These are phyloP conservation scores for Pseudovirgaria hyperparasitica DNA, from an alignment of 2,329 filamentous ascomycete genomes.

Conservation along the genomic window DNA sequence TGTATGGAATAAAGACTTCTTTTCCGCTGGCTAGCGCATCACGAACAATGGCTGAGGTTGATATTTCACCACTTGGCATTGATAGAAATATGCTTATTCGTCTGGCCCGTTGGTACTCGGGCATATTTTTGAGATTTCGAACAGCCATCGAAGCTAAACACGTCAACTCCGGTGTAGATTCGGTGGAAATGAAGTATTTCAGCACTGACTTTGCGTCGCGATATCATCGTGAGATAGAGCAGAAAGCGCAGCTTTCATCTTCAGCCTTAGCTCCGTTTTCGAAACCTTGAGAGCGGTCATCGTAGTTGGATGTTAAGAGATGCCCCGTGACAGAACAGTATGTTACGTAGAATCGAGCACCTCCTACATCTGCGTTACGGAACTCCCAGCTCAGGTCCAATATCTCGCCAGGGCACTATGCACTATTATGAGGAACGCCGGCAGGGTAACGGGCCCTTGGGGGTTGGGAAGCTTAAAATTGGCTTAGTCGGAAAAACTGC, in stretches of 20 bases:
- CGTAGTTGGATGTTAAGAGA: too few relatives aligned
- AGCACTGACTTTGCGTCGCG: slow-evolving; percentile 53
- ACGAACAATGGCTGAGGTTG: slow-evolving; percentile 68
- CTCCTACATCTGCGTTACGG: too few relatives aligned
- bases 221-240: slow-evolving; percentile 50
- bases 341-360: too few relatives aligned
- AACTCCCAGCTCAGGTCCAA: too few relatives aligned
- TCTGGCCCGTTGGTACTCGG: slow-evolving; percentile 62
- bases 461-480: too few relatives aligned
- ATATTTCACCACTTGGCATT: slow-evolving; percentile 80
- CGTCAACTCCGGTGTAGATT: background rate
- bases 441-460: too few relatives aligned
- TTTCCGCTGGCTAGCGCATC: slow-evolving; percentile 70
- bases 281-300: slow-evolving; percentile 50
- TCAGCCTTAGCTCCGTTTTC: slow-evolving; percentile 62
- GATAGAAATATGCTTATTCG: slow-evolving; percentile 81
- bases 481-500: too few relatives aligned
- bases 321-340: too few relatives aligned
- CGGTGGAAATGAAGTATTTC: background rate
- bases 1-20: slow-evolving; percentile 81
- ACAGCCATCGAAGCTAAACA: slow-evolving; percentile 52
- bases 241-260: slow-evolving; percentile 56
- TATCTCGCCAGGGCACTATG: too few relatives aligned
- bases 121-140: slow-evolving; percentile 50
- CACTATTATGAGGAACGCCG: too few relatives aligned